phyloP scores from a whole-genome alignment of 2,329 filamentous ascomycete species.

The Lasiodiplodia citricola region DNA sequence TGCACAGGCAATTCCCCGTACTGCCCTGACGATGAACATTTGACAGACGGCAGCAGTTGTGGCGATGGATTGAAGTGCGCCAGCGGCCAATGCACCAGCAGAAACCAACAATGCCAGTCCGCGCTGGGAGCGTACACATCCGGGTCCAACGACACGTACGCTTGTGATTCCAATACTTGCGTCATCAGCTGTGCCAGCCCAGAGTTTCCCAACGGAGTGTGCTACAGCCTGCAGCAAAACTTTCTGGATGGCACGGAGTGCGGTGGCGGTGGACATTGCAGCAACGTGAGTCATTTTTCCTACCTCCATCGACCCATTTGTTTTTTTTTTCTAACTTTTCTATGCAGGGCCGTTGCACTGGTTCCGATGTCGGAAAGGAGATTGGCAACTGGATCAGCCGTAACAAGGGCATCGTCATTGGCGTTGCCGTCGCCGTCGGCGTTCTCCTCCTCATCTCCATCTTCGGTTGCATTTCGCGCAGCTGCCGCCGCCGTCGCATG shows the following conservation, averaged over 20 bases:
- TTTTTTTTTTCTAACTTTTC: background rate
- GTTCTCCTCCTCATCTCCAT: slow-evolving; percentile 70
- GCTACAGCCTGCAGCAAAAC: slow-evolving; percentile 82
- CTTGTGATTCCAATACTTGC: slow-evolving; percentile 75
- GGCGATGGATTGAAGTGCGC: slow-evolving; percentile 78
- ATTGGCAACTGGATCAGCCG: slow-evolving; percentile 76
- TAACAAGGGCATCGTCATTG: slow-evolving; percentile 83
- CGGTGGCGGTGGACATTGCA: slow-evolving; percentile 77
- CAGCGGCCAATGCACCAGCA: slow-evolving; percentile 91
- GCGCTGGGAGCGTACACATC: slow-evolving; percentile 74
- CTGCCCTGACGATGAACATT: slow-evolving; percentile 75
- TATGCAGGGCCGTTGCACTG: slow-evolving; percentile 71
- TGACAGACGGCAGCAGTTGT: slow-evolving; percentile 73
- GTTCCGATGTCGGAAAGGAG: slow-evolving; percentile 70
- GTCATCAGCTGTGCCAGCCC: slow-evolving; percentile 76
- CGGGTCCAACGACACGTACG: slow-evolving; percentile 71
- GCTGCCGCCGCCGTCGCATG: slow-evolving; percentile 49
- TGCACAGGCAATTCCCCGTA: slow-evolving; percentile 74
- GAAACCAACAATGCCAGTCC: slow-evolving; percentile 85
- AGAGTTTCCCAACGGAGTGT: slow-evolving; percentile 67
- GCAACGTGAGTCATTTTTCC: slow-evolving; percentile 59
- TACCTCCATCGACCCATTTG: background rate
- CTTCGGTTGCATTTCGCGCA: slow-evolving; percentile 67
- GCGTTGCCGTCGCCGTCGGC: slow-evolving; percentile 73
- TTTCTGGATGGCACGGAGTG: slow-evolving; percentile 93